Base-by-base conservation (phyloP, 2,329 filamentous ascomycete species). In the Colletotrichum sp. region DNA sequence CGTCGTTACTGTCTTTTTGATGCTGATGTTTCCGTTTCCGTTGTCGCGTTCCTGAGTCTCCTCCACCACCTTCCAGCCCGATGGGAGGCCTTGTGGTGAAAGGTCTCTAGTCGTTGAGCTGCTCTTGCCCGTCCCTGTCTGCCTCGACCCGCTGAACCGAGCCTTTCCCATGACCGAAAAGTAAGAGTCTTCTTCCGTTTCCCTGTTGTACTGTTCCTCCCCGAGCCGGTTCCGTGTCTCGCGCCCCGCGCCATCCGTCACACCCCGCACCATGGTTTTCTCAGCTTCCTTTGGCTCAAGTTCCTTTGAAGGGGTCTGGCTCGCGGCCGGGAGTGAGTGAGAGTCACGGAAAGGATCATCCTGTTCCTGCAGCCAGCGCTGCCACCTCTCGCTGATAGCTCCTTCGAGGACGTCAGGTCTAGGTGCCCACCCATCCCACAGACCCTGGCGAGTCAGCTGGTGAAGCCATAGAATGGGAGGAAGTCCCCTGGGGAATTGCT, bases 401-500 rank as follows among this genome's bases (percentile, higher is more conserved):
- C 68, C 73, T 5, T 78, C 72, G 34, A 77, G 21, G 24, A 76
- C 64, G 30, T 72, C 72, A 8, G 77, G 76, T 15, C 72, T 72
- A 7, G 77, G 36, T 18, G 72, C 72, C 77, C 77, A 78, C 26
- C 77, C 77, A 21, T 78, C 77, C 77, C 76, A 78, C 8, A 78
- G 72, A 21, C 77, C 76, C 62, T 78, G 77, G 7, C 77, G 72
- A 12, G 71, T 77, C 21, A 78, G 77, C 39, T 78, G 77, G 60
- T 78, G 77, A 60, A 87, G 80, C 86, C 88, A 90, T 57, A 87
- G 85, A 66, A 82, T 83, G 9, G 83, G 81, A 3, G 87, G 86
- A 79, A 88, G 85, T 5, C 85, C 85, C 12, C 76, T 74, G 12
- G 86, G 85, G 70, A 84, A 87, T 80, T 87, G 85, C 12, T 82